Evolutionary conservation across 257 asterid genomes (phyloP).

Genomic region (Henckelia pumila): DNA sequence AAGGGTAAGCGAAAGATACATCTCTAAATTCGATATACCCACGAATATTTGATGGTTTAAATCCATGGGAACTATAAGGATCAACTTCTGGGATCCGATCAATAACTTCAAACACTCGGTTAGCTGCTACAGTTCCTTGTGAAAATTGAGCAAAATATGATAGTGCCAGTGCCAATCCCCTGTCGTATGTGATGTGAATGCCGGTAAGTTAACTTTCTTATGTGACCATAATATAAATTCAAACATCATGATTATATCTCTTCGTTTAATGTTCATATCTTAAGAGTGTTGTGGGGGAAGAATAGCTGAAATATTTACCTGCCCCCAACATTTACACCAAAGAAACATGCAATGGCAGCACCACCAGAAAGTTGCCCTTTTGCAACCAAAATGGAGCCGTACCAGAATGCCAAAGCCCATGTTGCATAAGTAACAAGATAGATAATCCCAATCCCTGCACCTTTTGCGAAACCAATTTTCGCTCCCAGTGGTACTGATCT

Average conservation of each 20-base stretch:
- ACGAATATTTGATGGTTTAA: slow-evolving; percentile 43
- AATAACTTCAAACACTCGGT: slow-evolving; percentile 64
- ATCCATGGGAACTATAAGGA: slow-evolving; percentile 63
- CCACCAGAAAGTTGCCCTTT: slow-evolving; percentile 56
- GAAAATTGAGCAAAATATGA: slow-evolving; percentile 86
- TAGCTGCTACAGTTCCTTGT: slow-evolving; percentile 83
- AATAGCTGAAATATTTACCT: slow-evolving; percentile 40
- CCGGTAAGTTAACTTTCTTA: neutral
- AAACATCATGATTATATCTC: neutral
- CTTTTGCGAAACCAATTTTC: slow-evolving; percentile 79
- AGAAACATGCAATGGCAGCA: slow-evolving; percentile 79
- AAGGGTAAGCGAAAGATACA: slow-evolving; percentile 66
- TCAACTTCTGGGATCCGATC: slow-evolving; percentile 71
- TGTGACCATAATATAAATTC: neutral
- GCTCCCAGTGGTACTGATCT: slow-evolving; percentile 56
- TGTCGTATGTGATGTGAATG: slow-evolving; percentile 9
- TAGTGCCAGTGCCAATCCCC: slow-evolving; percentile 79
- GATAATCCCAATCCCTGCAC: slow-evolving; percentile 76
- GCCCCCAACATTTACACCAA: slow-evolving; percentile 83
- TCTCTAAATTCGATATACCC: slow-evolving; percentile 64
- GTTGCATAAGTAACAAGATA: slow-evolving; percentile 79
- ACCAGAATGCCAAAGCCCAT: slow-evolving; percentile 93
- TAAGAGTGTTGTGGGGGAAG: neutral
- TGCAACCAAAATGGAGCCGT: slow-evolving; percentile 62
- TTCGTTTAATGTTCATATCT: neutral